phyloP scores from a whole-genome alignment of 1,284 basidiomycete species.

The Pseudozyma hubeiensis region DNA sequence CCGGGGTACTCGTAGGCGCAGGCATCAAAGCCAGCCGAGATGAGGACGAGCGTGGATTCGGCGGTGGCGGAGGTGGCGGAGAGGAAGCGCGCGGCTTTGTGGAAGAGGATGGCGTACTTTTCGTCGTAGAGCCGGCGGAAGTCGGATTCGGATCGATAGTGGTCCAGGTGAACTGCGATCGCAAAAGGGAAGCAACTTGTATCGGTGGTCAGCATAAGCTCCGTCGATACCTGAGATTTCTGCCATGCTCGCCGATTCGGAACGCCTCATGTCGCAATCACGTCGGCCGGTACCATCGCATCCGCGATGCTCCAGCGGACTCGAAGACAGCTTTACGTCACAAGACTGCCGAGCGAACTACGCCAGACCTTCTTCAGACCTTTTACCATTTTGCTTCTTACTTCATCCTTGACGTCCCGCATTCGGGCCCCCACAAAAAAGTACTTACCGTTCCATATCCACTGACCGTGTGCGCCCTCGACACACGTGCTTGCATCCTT shows the following conservation, averaged over 20 bases:
- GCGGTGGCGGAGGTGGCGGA: conserved; percentile 76
- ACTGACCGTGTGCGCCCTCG: conserved; percentile 86
- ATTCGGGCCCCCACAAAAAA: neutral
- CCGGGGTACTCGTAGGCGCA: conserved; percentile 88
- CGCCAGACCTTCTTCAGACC: conserved; percentile 52
- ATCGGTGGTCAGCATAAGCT: neutral
- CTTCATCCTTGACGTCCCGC: conserved; percentile 26
- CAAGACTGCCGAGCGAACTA: conserved; percentile 17
- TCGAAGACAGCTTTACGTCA: conserved; percentile 4
- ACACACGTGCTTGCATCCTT: conserved; percentile 83
- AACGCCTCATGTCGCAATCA: conserved; percentile 31
- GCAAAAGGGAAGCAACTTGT: neutral
- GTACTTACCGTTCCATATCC: conserved; percentile 73
- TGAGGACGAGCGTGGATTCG: conserved; percentile 78
- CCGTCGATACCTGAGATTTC: too few relatives aligned
- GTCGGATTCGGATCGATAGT: conserved; percentile 79
- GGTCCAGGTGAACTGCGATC: conserved; percentile 83
- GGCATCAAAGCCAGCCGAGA: conserved; percentile 84
- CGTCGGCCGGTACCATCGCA: neutral
- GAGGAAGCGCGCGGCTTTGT: conserved; percentile 80
- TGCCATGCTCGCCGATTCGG: neutral
- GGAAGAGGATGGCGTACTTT: conserved; percentile 79
- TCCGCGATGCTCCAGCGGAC: neutral
- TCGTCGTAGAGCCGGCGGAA: conserved; percentile 83
- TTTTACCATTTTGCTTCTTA: conserved; percentile 55